These are phyloP conservation scores for Sordariomycetes sp. DNA, from an alignment of 2,329 filamentous ascomycete species.

Conservation along the genomic window DNA sequence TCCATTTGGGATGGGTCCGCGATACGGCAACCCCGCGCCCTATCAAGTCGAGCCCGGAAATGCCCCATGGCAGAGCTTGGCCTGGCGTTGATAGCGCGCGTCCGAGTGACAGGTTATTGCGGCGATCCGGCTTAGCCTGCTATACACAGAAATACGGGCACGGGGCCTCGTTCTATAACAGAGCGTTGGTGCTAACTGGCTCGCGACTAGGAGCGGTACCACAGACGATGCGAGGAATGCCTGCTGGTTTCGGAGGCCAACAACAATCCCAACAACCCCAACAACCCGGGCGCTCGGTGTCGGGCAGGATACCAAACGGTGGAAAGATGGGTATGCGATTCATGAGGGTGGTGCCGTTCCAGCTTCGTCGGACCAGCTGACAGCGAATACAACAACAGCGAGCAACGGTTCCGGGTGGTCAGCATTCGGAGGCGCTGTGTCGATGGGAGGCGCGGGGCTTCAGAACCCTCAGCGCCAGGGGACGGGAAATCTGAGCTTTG, in stretches of 20 bases:
- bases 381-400: background rate
- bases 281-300: slow-evolving; percentile 36
- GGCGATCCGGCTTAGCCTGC: background rate
- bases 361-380: background rate
- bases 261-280: slow-evolving; percentile 50
- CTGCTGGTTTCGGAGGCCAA: slow-evolving; percentile 47
- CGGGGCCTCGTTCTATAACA: slow-evolving; percentile 1
- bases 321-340: slow-evolving; percentile 47
- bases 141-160: slow-evolving; percentile 7
- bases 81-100: background rate
- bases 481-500: slow-evolving; percentile 50
- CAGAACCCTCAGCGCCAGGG: slow-evolving; percentile 42
- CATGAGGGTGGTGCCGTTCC: background rate
- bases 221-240: slow-evolving; percentile 52
- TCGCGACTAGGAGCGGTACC: slow-evolving; percentile 24
- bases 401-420: slow-evolving; percentile 39
- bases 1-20: background rate
- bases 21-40: background rate
- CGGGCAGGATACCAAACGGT: slow-evolving; percentile 50
- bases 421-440: slow-evolving; percentile 45
- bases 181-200: slow-evolving; percentile 10
- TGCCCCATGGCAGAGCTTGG: background rate
- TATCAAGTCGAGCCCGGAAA: background rate
- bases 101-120: background rate
- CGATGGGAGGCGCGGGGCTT: slow-evolving; percentile 46